Evolutionary conservation across 2,329 filamentous ascomycete species (phyloP).

Genomic region (Epichloe festucae): DNA sequence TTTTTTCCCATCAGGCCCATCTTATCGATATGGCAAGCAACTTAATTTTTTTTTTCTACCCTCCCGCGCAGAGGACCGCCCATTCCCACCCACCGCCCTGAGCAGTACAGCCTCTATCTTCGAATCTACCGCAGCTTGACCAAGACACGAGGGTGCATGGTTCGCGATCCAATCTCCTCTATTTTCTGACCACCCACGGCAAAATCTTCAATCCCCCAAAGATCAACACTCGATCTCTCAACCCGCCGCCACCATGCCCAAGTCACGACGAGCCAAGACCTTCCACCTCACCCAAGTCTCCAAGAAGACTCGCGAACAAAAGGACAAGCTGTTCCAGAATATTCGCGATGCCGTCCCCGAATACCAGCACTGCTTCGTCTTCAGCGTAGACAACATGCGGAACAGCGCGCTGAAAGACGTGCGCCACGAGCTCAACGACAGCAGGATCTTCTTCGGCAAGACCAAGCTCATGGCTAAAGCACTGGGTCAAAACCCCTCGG

Average conservation of each 20-base stretch:
- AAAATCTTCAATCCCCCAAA: not conserved
- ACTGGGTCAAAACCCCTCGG: slow-evolving; percentile 64
- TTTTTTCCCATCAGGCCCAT: not conserved
- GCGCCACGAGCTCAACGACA: slow-evolving; percentile 66
- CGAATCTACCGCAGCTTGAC: not conserved
- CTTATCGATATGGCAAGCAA: slow-evolving; percentile 4
- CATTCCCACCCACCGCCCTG: not conserved
- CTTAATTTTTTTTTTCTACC: slow-evolving; percentile 1
- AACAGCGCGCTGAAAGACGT: slow-evolving; percentile 93
- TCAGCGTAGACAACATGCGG: slow-evolving; percentile 92
- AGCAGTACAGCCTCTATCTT: not conserved
- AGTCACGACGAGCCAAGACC: slow-evolving; percentile 85
- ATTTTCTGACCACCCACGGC: not conserved
- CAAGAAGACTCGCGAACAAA: slow-evolving; percentile 90
- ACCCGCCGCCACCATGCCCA: slow-evolving; percentile 57
- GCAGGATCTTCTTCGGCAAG: slow-evolving; percentile 88
- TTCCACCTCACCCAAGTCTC: slow-evolving; percentile 81
- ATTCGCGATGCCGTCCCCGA: slow-evolving; percentile 74
- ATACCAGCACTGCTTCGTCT: slow-evolving; percentile 87
- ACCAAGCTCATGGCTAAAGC: slow-evolving; percentile 98
- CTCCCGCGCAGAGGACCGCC: not conserved
- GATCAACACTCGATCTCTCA: not conserved
- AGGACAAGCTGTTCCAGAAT: slow-evolving; percentile 75
- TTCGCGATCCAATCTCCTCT: not conserved
- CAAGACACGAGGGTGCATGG: not conserved